Evolutionary conservation across 257 asterid species (phyloP).

Genomic region (Haberlea rhodopensis): DNA sequence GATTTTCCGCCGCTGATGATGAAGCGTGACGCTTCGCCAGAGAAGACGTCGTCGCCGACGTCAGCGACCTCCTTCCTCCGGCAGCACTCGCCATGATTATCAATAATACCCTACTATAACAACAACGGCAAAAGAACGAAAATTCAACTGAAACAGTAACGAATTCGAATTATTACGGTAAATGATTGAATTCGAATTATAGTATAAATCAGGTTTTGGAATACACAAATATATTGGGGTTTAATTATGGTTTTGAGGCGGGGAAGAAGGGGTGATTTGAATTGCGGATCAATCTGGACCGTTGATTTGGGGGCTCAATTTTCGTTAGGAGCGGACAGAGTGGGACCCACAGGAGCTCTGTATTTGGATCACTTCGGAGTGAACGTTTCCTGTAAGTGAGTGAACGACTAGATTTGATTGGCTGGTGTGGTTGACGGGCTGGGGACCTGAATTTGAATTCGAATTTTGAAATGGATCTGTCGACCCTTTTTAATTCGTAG

Average conservation of each 20-base stretch:
- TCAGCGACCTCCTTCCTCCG: slow-evolving; percentile 40
- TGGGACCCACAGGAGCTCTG: slow-evolving; percentile 44
- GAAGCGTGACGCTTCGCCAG: slow-evolving; percentile 66
- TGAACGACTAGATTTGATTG: slow-evolving; percentile 26
- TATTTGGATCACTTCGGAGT: slow-evolving; percentile 25
- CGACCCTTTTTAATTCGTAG: no score
- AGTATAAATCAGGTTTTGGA: slow-evolving; percentile 11
- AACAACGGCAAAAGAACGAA: background rate
- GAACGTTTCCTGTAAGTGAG: background rate
- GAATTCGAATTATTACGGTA: no score
- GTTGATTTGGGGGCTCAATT: slow-evolving; percentile 42
- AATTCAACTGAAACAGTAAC: no score
- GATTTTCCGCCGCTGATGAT: slow-evolving; percentile 38
- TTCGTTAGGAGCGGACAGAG: slow-evolving; percentile 66
- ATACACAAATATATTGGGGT: slow-evolving; percentile 16
- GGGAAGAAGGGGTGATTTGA: slow-evolving; percentile 49
- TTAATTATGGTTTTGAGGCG: slow-evolving; percentile 52
- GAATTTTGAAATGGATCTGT: slow-evolving; percentile 41
- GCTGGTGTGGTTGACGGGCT: slow-evolving; percentile 24
- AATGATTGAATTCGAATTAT: background rate
- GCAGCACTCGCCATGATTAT: slow-evolving; percentile 29
- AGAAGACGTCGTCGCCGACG: slow-evolving; percentile 52
- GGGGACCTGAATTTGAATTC: slow-evolving; percentile 45
- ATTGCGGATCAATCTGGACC: slow-evolving; percentile 44
- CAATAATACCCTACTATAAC: background rate